These are phyloP conservation scores for Chlorociboria aeruginascens DNA, from an alignment of 495 filamentous ascomycete genomes.

Conservation along the genomic window DNA sequence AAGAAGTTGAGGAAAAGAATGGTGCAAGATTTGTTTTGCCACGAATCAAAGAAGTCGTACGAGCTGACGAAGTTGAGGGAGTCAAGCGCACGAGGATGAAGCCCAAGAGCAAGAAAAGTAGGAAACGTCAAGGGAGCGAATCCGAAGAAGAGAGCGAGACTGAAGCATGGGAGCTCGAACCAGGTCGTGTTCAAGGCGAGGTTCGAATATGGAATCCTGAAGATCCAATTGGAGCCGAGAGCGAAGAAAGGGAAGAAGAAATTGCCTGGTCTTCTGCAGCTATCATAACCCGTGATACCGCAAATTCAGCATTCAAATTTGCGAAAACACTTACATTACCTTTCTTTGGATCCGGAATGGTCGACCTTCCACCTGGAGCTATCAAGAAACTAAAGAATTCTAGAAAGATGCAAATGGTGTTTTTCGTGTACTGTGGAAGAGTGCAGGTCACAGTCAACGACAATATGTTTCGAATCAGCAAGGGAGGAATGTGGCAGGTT, in stretches of 20 bases:
- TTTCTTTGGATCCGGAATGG: constrained; percentile 79
- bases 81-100: constrained; percentile 10
- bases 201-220: constrained; percentile 34
- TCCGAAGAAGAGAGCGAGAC: constrained; percentile 35
- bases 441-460: constrained; percentile 68
- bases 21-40: constrained; percentile 44
- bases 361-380: constrained; percentile 72
- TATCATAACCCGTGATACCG: constrained; percentile 64
- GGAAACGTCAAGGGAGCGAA: constrained; percentile 10
- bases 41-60: constrained; percentile 61
- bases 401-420: constrained; percentile 88
- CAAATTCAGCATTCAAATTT: constrained; percentile 65
- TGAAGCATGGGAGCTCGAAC: constrained; percentile 37
- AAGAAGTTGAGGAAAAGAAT: constrained; percentile 34
- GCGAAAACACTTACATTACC: constrained; percentile 73
- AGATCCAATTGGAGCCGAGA: constrained; percentile 26
- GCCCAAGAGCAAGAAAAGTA: constrained; percentile 7
- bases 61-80: constrained; percentile 49
- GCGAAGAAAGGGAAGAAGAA: constrained; percentile 41
- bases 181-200: constrained; percentile 33
- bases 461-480: constrained; percentile 71
- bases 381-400: constrained; percentile 83
- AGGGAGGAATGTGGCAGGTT: constrained; percentile 84
- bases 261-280: constrained; percentile 66
- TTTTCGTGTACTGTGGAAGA: constrained; percentile 72